phyloP scores from a whole-genome alignment of 345 rosid species.

The Pistacia integerrima region DNA sequence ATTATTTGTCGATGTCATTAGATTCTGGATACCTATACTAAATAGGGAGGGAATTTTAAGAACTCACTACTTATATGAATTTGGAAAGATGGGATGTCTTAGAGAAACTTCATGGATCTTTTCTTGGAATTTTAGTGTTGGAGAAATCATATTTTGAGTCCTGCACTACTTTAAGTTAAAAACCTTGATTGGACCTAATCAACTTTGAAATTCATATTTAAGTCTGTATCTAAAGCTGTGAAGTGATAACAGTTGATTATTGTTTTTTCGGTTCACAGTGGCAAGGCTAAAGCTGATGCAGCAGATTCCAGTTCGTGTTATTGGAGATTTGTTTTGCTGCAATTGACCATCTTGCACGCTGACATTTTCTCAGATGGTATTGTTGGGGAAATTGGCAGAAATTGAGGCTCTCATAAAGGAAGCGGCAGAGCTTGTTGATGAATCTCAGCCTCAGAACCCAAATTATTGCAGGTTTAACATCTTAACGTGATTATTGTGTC shows the following conservation, averaged over 20 bases:
- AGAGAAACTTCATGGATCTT: not conserved
- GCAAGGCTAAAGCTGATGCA: constrained; percentile 77
- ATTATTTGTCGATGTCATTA: no score
- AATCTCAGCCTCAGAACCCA: constrained; percentile 66
- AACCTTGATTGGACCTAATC: no score
- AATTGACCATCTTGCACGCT: constrained; percentile 69
- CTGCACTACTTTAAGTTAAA: not conserved
- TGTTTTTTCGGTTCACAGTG: constrained; percentile 56
- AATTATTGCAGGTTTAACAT: constrained; percentile 72
- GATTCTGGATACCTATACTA: no score
- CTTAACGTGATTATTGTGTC: not conserved
- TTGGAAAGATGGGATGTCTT: not conserved
- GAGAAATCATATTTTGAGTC: not conserved
- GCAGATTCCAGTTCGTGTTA: constrained; percentile 74
- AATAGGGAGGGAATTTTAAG: no score
- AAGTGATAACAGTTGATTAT: not conserved
- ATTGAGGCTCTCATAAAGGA: constrained; percentile 84
- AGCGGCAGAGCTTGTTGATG: constrained; percentile 97
- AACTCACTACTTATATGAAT: no score
- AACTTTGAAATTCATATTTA: no score
- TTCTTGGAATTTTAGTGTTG: not conserved
- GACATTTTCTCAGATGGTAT: constrained; percentile 53
- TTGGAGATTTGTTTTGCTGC: constrained; percentile 93
- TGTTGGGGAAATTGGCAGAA: constrained; percentile 67
- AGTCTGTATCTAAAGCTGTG: constrained; percentile 5